phyloP scores from a whole-genome alignment of 2,329 filamentous ascomycete species.

The Ophiostoma pallidulum region DNA sequence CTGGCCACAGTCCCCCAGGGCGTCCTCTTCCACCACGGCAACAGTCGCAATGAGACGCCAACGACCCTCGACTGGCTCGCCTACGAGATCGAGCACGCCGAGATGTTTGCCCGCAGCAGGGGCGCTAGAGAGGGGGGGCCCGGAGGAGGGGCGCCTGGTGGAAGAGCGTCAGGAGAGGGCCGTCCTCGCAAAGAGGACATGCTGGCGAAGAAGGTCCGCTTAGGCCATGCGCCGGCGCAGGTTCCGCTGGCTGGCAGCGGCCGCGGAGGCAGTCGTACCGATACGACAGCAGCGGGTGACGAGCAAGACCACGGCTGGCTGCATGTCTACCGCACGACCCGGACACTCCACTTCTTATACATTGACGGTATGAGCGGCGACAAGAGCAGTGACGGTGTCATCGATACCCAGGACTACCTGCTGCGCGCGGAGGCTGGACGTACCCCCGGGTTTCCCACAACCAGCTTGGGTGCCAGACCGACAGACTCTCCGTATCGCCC shows the following conservation, averaged over 20 bases:
- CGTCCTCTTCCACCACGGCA: conserved; percentile 60
- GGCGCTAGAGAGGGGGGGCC: background rate
- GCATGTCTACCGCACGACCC: conserved; percentile 53
- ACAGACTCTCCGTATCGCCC: conserved; percentile 1
- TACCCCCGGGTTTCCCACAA: no score
- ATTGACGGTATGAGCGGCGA: conserved; percentile 41
- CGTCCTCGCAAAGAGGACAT: background rate
- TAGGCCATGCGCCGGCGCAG: background rate
- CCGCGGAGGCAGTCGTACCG: background rate
- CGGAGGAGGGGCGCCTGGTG: background rate
- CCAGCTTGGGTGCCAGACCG: no score
- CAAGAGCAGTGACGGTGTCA: conserved; percentile 49
- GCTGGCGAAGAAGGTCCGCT: background rate
- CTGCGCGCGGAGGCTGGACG: conserved; percentile 25
- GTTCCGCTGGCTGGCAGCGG: background rate
- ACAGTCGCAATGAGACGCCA: conserved; percentile 34
- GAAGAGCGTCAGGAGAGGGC: background rate
- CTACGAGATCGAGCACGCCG: conserved; percentile 66
- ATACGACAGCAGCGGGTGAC: background rate
- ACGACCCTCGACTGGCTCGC: conserved; percentile 57
- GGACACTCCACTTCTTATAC: conserved; percentile 52
- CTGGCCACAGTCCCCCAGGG: conserved; percentile 54
- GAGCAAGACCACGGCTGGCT: conserved; percentile 42
- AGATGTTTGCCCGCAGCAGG: conserved; percentile 45
- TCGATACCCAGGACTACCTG: conserved; percentile 57